Base-by-base conservation (phyloP, 2,329 filamentous ascomycete genomes). In the Amauroascus niger region DNA sequence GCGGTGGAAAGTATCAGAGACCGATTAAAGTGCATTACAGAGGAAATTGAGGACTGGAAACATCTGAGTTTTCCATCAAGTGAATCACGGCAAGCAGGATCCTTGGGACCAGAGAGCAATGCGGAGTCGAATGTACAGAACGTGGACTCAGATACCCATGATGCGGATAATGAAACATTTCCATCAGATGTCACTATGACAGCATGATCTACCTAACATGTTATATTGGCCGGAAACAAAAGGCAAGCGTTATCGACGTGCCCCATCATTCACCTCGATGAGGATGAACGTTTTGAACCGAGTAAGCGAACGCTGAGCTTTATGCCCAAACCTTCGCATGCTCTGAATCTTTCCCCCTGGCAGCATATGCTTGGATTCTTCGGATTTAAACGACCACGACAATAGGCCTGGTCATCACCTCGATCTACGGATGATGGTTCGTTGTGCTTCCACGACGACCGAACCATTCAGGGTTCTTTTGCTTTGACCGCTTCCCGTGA, bases 1-100 rank as follows among this genome's bases (percentile, higher is more conserved):
- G 91, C 93, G 1, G 91, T 97, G 35, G 91, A 98, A 69, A 96
- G 90, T 67, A 94, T 97, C 49, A 77, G 93, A 14, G 93, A 98
- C 71, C 79, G 91, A 18, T 71, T 97, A 64, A 80, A 88, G 60
- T 91, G 86, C 57, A 88, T 97, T 39, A 96, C 90, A 11, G 93
- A 97, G 69, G 93, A 98, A 74, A 80, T 94, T 60, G 88, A 94
- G 71, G 88, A 94, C 65, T 95, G 88, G 88, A 93, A 90, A 64
- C 84, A 91, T 65, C 73, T 94, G 28, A 87, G 87, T 66, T 90
- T 88, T 58, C 75, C 76, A 7, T 59, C 67, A 13, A 59, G 65
- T 22, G 71, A 73, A 33, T 49, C 24, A 18, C 49, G 54, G 20
- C 52, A 45, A 26, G 37, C 47, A 6, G 18, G 32, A 5, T 11